A percentile compares a stretch with the other conserved stretches of the same genome.
These are phyloP conservation scores for Mortierella polycephala DNA, from an alignment of 371 early-diverging fungal species.

Conservation along the genomic window DNA sequence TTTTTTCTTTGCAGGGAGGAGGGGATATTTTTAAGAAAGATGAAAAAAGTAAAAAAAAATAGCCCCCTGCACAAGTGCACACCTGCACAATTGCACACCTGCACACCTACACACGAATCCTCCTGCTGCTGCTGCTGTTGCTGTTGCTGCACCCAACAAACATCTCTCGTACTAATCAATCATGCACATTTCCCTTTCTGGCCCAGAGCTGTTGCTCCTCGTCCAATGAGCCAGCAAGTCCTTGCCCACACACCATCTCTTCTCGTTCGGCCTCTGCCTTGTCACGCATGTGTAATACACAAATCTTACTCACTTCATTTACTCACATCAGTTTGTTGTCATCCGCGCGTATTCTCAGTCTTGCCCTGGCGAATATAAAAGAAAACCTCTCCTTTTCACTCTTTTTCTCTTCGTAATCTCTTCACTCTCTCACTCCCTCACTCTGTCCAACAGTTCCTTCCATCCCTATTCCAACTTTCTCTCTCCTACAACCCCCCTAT, in stretches of 20 bases:
- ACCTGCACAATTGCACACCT: neutral
- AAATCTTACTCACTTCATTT: neutral
- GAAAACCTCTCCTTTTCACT: neutral
- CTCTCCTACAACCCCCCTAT: neutral
- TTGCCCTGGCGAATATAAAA: neutral
- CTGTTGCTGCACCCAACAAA: neutral
- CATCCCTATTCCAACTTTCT: neutral
- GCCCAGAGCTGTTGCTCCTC: neutral
- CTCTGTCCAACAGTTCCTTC: neutral
- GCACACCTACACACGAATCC: neutral
- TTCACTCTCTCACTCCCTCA: neutral
- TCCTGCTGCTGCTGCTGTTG: neutral
- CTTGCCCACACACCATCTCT: conserved; percentile 18
- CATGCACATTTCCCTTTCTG: conserved; percentile 1
- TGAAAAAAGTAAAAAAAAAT: neutral
- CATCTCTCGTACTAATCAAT: conserved; percentile 1
- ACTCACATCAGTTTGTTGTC: neutral
- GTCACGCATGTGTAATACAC: neutral
- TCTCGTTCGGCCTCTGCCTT: neutral
- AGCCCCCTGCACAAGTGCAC: neutral
- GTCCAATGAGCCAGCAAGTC: conserved; percentile 17
- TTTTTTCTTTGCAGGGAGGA: neutral
- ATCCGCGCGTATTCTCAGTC: neutral
- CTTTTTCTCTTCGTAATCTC: neutral
- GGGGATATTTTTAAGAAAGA: neutral